phyloP scores from a whole-genome alignment of 75 land plant genomes.

The Picea sitchensis region DNA sequence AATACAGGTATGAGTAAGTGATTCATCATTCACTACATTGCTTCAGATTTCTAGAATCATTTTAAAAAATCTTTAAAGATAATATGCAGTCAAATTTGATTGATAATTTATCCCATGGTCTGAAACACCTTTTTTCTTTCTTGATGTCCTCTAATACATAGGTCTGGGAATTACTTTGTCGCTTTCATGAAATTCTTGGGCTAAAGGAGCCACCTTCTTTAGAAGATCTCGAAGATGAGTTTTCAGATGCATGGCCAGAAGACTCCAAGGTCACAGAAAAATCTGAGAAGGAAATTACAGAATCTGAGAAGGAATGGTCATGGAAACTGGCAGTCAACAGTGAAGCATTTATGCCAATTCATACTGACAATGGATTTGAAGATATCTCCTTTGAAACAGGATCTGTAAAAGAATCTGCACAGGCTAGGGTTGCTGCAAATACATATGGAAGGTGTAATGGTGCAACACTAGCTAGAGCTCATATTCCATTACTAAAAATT shows the following conservation, averaged over 20 bases:
- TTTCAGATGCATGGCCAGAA: constrained; percentile 52
- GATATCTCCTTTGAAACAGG: constrained; percentile 27
- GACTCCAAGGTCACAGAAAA: constrained; percentile 6
- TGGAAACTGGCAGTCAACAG: background rate
- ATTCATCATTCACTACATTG: too few species aligned
- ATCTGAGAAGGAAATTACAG: constrained; percentile 13
- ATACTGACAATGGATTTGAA: constrained; percentile 14
- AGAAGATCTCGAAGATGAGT: constrained; percentile 82
- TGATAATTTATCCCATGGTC: background rate
- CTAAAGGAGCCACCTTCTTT: constrained; percentile 45
- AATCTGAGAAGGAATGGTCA: background rate
- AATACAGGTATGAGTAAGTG: constrained; percentile 56
- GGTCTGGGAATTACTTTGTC: constrained; percentile 80
- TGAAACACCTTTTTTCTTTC: background rate
- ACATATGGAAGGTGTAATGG: constrained; percentile 43
- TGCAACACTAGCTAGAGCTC: constrained; percentile 48
- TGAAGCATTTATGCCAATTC: constrained; percentile 6
- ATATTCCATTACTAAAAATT: constrained; percentile 57
- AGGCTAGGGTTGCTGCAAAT: constrained; percentile 24
- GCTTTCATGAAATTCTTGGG: constrained; percentile 77
- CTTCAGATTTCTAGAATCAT: background rate
- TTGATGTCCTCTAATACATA: constrained; percentile 9
- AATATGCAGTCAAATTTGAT: background rate
- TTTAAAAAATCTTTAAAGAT: background rate
- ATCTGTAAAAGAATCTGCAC: constrained; percentile 24